Percentiles rank a stretch among this genome's conserved stretches.
phyloP scores from a whole-genome alignment of 2,329 filamentous ascomycete genomes.

The Aspergillus quadricinctus region DNA sequence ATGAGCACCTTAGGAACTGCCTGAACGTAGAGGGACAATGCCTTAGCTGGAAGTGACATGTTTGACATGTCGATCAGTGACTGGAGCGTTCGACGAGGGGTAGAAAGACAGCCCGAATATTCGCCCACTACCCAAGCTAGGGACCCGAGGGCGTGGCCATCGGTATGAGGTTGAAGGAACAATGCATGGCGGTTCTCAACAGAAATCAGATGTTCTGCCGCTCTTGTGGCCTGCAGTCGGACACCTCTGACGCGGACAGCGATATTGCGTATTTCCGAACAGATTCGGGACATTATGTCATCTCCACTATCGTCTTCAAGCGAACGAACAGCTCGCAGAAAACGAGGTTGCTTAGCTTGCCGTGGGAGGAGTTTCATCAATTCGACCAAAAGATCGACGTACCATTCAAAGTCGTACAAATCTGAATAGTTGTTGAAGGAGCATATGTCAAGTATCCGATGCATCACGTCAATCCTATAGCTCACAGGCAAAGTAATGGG shows the following conservation, averaged over 20 bases:
- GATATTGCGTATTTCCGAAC: slow-evolving; percentile 81
- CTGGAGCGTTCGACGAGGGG: slow-evolving; percentile 67
- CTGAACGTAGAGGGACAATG: slow-evolving; percentile 76
- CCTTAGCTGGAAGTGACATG: slow-evolving; percentile 56
- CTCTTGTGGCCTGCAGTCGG: slow-evolving; percentile 71
- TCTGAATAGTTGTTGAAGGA: slow-evolving; percentile 82
- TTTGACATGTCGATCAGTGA: slow-evolving; percentile 66
- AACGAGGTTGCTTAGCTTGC: slow-evolving; percentile 19
- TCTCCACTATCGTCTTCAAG: slow-evolving; percentile 8
- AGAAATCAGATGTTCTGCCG: slow-evolving; percentile 70
- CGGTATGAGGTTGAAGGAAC: slow-evolving; percentile 49
- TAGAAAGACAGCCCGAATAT: slow-evolving; percentile 68
- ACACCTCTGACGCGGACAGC: slow-evolving; percentile 87
- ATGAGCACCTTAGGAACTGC: slow-evolving; percentile 82
- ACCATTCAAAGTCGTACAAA: slow-evolving; percentile 93
- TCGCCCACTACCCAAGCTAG: slow-evolving; percentile 86
- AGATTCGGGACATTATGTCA: slow-evolving; percentile 52
- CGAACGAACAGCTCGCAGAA: slow-evolving; percentile 12
- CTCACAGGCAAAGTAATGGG: slow-evolving; percentile 63
- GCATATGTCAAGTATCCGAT: slow-evolving; percentile 82
- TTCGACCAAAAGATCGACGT: slow-evolving; percentile 83
- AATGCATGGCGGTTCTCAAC: slow-evolving; percentile 56
- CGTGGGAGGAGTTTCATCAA: slow-evolving; percentile 62
- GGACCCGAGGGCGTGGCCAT: slow-evolving; percentile 65
- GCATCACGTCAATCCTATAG: slow-evolving; percentile 78